These are phyloP conservation scores for Rutstroemia sp. DNA, from an alignment of 2,329 filamentous ascomycete genomes.

Conservation along the genomic window DNA sequence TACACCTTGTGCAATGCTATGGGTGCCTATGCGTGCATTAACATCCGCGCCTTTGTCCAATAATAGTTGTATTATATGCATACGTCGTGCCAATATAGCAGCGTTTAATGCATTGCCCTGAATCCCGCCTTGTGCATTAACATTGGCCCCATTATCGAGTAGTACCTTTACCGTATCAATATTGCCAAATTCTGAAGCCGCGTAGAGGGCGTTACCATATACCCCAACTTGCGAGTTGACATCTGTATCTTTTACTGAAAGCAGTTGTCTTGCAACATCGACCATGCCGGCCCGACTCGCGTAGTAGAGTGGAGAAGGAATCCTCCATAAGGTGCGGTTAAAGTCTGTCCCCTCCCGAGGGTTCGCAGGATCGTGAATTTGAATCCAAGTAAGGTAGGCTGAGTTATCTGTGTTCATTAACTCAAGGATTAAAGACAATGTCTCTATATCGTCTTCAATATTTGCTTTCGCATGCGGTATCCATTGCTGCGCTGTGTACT, in stretches of 20 bases:
- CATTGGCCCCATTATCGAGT: neutral
- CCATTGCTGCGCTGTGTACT: conserved; percentile 8
- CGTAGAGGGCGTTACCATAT: too few relatives aligned
- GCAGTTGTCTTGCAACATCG: too few relatives aligned
- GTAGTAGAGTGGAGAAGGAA: neutral
- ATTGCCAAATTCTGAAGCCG: neutral
- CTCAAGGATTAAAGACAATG: neutral
- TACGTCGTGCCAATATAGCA: neutral
- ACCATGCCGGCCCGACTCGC: too few relatives aligned
- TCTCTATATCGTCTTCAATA: neutral
- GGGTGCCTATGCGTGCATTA: too few relatives aligned
- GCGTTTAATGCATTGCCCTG: neutral
- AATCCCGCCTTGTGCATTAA: neutral
- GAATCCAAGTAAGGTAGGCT: neutral
- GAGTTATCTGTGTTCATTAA: neutral
- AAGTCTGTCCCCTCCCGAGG: neutral
- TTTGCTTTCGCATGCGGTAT: conserved; percentile 1
- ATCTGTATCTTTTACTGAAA: neutral
- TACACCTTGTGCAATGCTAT: neutral
- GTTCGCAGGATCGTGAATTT: neutral
- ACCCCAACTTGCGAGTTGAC: neutral
- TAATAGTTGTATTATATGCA: neutral
- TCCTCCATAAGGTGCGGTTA: too few relatives aligned
- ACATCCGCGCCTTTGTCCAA: neutral
- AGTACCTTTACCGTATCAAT: neutral